Evolutionary conservation across 352 stramenopile species (phyloP), one percentile per base, ranked within the genome.

Genomic region (Globisporangium iwayamae): DNA sequence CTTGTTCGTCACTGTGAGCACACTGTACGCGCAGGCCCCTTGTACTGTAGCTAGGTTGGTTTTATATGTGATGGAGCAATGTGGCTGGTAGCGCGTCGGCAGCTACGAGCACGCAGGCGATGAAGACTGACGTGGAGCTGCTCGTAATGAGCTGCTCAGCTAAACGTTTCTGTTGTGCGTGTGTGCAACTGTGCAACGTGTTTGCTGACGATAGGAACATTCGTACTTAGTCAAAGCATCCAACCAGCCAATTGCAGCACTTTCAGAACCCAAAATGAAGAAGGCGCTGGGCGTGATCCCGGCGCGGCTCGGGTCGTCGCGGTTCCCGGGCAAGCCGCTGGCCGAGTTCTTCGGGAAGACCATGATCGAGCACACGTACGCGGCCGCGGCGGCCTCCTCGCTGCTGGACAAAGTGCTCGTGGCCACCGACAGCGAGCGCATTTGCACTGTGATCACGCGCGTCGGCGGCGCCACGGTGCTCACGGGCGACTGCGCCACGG

Each of bases 341-440:
- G 82, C 70, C 52, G 67, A 91, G 69, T 82, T 96, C 73, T 89
- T 87, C 57, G 85, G 85, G 8, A 86, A 81, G 66, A 76, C 85
- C 0, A 93, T 94, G 85, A 89, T 94, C 62, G 79, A 93, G 68
- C 87, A 93, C 67, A 96, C 85, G 41, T 91, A 86, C 60, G 73
- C 73, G 43, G 85, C 87, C 28, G 83, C 81, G 3, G 47, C 60
- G 14, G 70, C 72, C 7, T 78, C 82, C 4, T 73, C 62, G 50
- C 47, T 87, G 58, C 78, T 94, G 18, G 67, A 66, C 36, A 87
- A 91, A 68, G 80, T 96, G n/a, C 67, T 93, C 30, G 85, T 96
- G 34, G 81, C 81, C 28, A 96, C 82, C 55, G 87, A 96, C 69
- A 92, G 83, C 60, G 66, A 75, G 46, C 74, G 67, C 14, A 78